Evolutionary conservation across 2,329 filamentous ascomycete genomes (phyloP), one percentile per base, ranked within the genome.

Genomic region (Diaporthe caulivora): DNA sequence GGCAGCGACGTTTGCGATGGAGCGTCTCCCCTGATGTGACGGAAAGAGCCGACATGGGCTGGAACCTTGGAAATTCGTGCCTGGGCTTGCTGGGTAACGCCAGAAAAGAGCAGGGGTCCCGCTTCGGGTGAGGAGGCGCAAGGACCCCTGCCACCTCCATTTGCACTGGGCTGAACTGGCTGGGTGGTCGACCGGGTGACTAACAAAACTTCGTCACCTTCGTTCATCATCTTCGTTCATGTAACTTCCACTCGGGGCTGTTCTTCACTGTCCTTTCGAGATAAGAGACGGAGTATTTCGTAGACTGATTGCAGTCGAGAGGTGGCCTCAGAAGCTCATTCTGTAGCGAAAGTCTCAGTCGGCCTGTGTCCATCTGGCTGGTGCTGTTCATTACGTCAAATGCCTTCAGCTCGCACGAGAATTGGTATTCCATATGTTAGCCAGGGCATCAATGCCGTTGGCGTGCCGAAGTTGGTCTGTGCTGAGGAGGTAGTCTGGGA

Each of bases 71-170:
- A 51, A 60, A 70, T 51, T 24, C n/a, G 54, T 44, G 58, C 68
- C 70, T 71, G 70, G 37, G 37, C 7, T 40, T 10, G 11, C 37
- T 34, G 34, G 72, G 68, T 60, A 72, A 58, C 42, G 54, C 29
- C 68, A 70, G 68, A 53, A 4, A 4, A 29, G 31, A n/a, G 42
- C 42, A 26, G 44, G 68, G 44, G 55, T 58, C n/a, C 26, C 47
- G 49, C 49, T 17, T 47, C 55, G 77, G 76, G 80, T 79, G 57
- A 31, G 49, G 54, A 51, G 44, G n/a, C 47, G 57, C 68, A 58
- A n/a, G 31, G 62, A 53, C 29, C 62, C 62, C 40, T 58, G 40
- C 29, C 60, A 21, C 21, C 24, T 40, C 49, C 40, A 13, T 17
- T 54, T 55, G 44, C 54, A 42, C 40, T 58, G 54, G 40, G 11